Evolutionary conservation across 495 filamentous ascomycete genomes (phyloP), one percentile per base, ranked within the genome.

Genomic region (Talaromyces wortmannii): DNA sequence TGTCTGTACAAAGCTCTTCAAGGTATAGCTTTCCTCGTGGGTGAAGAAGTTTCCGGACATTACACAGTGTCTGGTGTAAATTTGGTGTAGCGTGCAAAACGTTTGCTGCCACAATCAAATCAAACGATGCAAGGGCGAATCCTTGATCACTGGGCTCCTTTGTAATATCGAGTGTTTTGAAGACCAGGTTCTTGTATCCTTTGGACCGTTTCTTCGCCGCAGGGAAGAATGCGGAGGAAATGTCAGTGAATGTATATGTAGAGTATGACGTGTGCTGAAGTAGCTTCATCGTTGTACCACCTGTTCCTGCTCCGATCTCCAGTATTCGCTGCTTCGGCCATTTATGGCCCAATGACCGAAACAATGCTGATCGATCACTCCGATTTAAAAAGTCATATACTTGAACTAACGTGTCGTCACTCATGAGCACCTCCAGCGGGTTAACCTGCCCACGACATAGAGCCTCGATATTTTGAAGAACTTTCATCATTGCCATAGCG

Each of bases 1-100:
- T n/a, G n/a, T n/a, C n/a, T n/a, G n/a, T n/a, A n/a, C n/a, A n/a
- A n/a, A n/a, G n/a, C n/a, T n/a, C n/a, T n/a, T n/a, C n/a, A n/a
- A n/a, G n/a, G n/a, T n/a, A n/a, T n/a, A n/a, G n/a, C n/a, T n/a
- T n/a, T n/a, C n/a, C n/a, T n/a, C n/a, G n/a, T n/a, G 6, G 57
- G 17, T 47, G 45, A 17, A 66, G 56, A 11, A 66, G 36, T 7
- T 56, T 48, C 4, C 69, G 65, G 0, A 70, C 52, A 55, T 81
- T 74, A 1, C 12, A 31, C 7, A 85, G 45, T 0, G 71, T 78
- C 11, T 67, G 50, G 0, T 65, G 55, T 0, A 84, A 55, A 6
- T 46, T 57, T 0, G 43, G 49, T 0, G 79, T 83, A 2, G 76
- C 78, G 57, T 85, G 80, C 6, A 84, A 52, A 1, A 71, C 71